phyloP scores from a whole-genome alignment of 140 eudicot species.

The Flaveria floridana region DNA sequence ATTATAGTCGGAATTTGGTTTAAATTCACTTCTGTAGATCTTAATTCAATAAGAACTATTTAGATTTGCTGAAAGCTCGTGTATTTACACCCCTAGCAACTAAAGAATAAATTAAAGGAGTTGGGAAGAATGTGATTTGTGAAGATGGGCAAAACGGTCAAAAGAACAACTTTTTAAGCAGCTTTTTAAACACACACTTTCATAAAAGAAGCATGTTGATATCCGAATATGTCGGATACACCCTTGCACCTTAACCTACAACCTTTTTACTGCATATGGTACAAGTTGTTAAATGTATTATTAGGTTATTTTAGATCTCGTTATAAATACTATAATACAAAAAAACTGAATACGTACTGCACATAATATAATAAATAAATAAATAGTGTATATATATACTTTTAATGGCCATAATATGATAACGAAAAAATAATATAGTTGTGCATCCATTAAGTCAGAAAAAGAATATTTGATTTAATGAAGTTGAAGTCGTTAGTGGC shows the following conservation, averaged over 20 bases:
- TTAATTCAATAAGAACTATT: too few species aligned
- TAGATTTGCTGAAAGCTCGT: too few species aligned
- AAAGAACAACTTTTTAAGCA: slow-evolving; percentile 31
- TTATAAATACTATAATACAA: background rate
- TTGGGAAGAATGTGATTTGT: slow-evolving; percentile 18
- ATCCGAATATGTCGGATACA: slow-evolving; percentile 42
- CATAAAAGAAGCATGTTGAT: slow-evolving; percentile 39
- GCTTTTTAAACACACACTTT: slow-evolving; percentile 37
- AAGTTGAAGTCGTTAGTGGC: slow-evolving; percentile 23
- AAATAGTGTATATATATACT: background rate
- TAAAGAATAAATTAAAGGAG: background rate
- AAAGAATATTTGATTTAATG: background rate
- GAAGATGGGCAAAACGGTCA: slow-evolving; percentile 36
- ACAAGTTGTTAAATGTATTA: slow-evolving; percentile 22
- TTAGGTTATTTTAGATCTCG: slow-evolving; percentile 18
- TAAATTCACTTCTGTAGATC: too few species aligned
- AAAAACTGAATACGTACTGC: background rate
- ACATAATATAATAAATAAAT: background rate
- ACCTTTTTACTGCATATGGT: slow-evolving; percentile 31
- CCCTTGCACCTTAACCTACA: slow-evolving; percentile 13
- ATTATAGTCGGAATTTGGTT: too few species aligned
- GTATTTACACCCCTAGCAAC: too few species aligned
- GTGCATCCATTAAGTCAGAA: slow-evolving; percentile 17
- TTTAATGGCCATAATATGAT: background rate
- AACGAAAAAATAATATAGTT: background rate